phyloP scores from a whole-genome alignment of 2,329 filamentous ascomycete genomes.

The Fusarium papillatum region DNA sequence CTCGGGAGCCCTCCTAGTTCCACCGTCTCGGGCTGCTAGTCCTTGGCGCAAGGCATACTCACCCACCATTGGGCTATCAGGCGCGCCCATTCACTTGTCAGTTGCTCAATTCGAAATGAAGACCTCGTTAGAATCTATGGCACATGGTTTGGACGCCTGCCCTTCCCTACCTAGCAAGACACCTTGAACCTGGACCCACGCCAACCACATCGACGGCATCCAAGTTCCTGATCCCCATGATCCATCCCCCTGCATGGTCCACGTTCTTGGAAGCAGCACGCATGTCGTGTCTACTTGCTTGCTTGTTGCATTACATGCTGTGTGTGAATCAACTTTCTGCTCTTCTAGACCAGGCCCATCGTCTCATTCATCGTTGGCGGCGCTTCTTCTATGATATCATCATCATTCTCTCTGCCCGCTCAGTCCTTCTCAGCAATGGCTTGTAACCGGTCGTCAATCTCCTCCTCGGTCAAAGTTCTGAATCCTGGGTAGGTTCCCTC shows the following conservation, averaged over 20 bases:
- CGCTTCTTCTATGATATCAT: conserved; percentile 29
- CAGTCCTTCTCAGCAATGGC: conserved; percentile 99
- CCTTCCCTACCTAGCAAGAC: conserved; percentile 27
- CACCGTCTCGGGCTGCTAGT: conserved; percentile 22
- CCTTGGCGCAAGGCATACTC: conserved; percentile 45
- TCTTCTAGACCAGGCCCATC: conserved; percentile 21
- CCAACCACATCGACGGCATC: conserved; percentile 23
- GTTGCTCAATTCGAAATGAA: conserved; percentile 29
- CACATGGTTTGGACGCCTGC: conserved; percentile 40
- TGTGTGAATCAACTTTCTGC: conserved; percentile 38
- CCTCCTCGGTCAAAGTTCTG: conserved; percentile 92
- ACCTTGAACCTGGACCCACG: conserved; percentile 38
- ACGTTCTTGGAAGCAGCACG: conserved; percentile 35
- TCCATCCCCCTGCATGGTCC: conserved; percentile 41
- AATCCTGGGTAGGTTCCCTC: conserved; percentile 86
- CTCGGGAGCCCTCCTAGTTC: conserved; percentile 16
- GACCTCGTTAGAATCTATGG: conserved; percentile 44
- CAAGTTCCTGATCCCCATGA: conserved; percentile 34
- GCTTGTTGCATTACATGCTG: conserved; percentile 20
- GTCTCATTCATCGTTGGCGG: conserved; percentile 20
- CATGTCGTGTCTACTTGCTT: conserved; percentile 11
- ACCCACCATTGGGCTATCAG: conserved; percentile 43
- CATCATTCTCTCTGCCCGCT: conserved; percentile 49
- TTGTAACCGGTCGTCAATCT: conserved; percentile 98
- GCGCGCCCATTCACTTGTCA: conserved; percentile 36